Percentiles rank a stretch among this genome's conserved stretches.
Conservation (phyloP, 768 basidiomycete species). For the Kwoniella newhampshirensis region DNA sequence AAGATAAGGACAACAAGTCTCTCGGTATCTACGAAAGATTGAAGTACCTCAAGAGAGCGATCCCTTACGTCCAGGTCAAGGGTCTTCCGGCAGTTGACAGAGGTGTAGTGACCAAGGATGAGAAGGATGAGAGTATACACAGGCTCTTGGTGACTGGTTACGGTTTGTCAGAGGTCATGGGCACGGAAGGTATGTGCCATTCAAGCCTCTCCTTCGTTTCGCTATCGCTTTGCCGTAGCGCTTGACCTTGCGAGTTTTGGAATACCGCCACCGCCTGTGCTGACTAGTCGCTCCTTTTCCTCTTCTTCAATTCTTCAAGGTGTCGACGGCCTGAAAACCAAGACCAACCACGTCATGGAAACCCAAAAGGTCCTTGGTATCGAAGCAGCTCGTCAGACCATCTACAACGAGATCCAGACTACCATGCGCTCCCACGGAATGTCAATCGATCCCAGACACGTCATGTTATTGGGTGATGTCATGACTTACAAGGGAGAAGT, state of each 20-base stretch:
- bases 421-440: conserved; percentile 97
- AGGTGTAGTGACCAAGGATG: conserved; percentile 94
- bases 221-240: background rate
- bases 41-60: conserved; percentile 77
- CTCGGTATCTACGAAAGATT: conserved; percentile 57
- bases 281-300: background rate
- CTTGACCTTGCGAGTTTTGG: background rate
- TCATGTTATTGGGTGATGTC: conserved; percentile 96
- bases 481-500: conserved; percentile 99
- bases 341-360: conserved; percentile 97
- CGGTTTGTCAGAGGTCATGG: conserved; percentile 95
- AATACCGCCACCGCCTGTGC: too few species aligned
- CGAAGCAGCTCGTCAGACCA: conserved; percentile 88
- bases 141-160: conserved; percentile 95
- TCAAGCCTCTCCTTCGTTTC: background rate
- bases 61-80: conserved; percentile 90
- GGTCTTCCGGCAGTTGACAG: conserved; percentile 83
- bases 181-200: conserved; percentile 71
- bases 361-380: conserved; percentile 94
- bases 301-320: conserved; percentile 58
- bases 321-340: conserved; percentile 85
- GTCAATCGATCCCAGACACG: conserved; percentile 97
- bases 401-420: conserved; percentile 94
- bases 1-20: conserved; percentile 44
- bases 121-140: conserved; percentile 83